Base-by-base conservation (phyloP, 2,329 filamentous ascomycete species). In the Dactylonectria macrodidyma region DNA sequence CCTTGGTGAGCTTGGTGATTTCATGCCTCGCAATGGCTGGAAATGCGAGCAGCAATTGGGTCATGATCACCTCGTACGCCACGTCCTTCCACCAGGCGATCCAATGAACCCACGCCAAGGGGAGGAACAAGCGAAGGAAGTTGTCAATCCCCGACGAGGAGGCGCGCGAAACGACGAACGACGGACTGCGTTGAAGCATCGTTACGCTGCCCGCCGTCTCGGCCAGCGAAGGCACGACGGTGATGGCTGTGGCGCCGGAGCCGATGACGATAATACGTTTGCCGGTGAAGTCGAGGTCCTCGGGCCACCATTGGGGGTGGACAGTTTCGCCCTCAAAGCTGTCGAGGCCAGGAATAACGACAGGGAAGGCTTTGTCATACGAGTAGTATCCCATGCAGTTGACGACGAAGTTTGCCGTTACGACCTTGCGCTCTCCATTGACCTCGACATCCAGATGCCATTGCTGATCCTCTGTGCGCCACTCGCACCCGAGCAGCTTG, bases 131-230 rank as follows among this genome's bases (percentile, higher is more conserved):
- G 10, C 81, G 82, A 3, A 88, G 68, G 1, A 82, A 72, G 7
- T 71, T 77, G 41, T 83, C 78, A 2, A 83, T 54, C 2, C 68
- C 64, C 50, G 83, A 83, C 8, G 76, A 75, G 26, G 85, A 83
- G 0, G 86, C 81, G 1, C 89, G 73, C n/a, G 87, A 82, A 51
- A 92, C 72, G 62, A 95, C 86, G 75, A 93, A 95, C 0, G 87
- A 88, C 0, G 94, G 94, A 52, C 90, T 94, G 64, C 94, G 89
- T 81, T 97, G 94, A 3, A 97, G 86, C 89, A 95, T 94, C 1
- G 93, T 95, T 33, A 95, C 90, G 14, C 88, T 86, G 5, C 81
- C 81, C 5, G 92, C 93, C 46, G 86, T 88, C 50, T 92, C 82
- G 1, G 90, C 89, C 52, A 97, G 81, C 54, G 86, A 88, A 0